Base-by-base conservation (phyloP, 306 rosid species). In the Fragaria iinumae region DNA sequence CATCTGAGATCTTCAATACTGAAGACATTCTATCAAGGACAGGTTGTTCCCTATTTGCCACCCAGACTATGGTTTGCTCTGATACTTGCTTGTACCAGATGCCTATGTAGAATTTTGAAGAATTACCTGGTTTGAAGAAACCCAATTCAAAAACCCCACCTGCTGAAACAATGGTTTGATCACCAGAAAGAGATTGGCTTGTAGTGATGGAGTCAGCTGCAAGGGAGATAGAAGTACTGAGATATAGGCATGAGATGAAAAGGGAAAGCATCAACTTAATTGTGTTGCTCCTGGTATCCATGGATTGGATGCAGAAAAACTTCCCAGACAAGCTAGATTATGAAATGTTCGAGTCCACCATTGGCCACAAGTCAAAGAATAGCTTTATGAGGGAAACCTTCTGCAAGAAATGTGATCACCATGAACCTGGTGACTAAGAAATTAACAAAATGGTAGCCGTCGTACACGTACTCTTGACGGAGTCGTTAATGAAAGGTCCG, bases 41-140 rank as follows among this genome's bases (percentile, higher is more conserved):
- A 5, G 88, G 86, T 5, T 34, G 45, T 25, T 85, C 88, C 63
- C 88, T 85, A 27, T 84, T 84, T 23, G 87, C 87, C 32, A 77
- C 82, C 80, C 80, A 83, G 44, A 83, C 81, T 23, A 59, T 11
- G 34, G 64, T 57, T 57, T 57, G 6, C 6, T 16, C 1, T 52
- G 21, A 74, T 75, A 25, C 18, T 9, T 9, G 32, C 3, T 63
- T 32, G 81, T 82, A 82, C 88, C 84, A 85, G 1, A 82, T 67
- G 75, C 88, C 82, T 36, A 85, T 72, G 64, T 82, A 85, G 65
- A 75, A 73, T 6, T 82, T 76, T 12, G 75, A 52, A 34, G 59
- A 34, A 10, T 56, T 63, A 77, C 82, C 82, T 73, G 86, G 84
- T 0, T 18, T 21, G 81, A 76, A 80, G 84, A 85, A 82, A 45